Base-by-base conservation (phyloP, 495 filamentous ascomycete genomes). In the Daldinia childiae region DNA sequence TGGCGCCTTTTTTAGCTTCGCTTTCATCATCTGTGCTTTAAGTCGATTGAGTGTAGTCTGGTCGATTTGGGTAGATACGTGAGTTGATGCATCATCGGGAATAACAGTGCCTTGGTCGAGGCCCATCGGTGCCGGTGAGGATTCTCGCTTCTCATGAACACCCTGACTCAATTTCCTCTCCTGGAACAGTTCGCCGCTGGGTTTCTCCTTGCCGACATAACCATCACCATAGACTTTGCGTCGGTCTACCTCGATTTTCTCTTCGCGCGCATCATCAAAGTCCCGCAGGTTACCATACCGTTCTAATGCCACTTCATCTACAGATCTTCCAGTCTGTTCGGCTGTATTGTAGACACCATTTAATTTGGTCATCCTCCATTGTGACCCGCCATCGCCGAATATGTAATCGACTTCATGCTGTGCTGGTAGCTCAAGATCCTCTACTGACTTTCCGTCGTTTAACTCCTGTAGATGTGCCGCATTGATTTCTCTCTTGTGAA, bases 361-460 rank as follows among this genome's bases (percentile, higher is more conserved):
- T 29, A 99, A 86, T 76, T 93, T 97, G 34, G 90, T 95, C 95
- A 98, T 98, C 51, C 95, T 89, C 95, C 96, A 99, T 68, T 91
- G 86, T 17, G 94, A 92, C 0, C 96, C 95, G 14, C 87, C 78
- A 78, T 99, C 96, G 17, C 95, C 95, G 80, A 99, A 97, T 0
- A 83, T 91, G 76, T 98, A 99, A 64, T 84, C 81, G 14, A 96
- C 89, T 34, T 92, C 87, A 68, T 90, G 87, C 66, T 87, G 83
- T 1, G 84, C 79, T 11, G 88, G 79, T 15, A 85, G 77, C 36
- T 87, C 81, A 8, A 87, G 59, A 9, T 79, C 77, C 24, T 82
- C 79, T 29, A 86, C 48, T 6, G 59, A 57, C 14, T 74, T 74
- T 4, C 74, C 85, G 27, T 82, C 72, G 62, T 80, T 78, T 29